A percentile compares a stretch with the other conserved stretches of the same genome.
These are phyloP conservation scores for Saprolegnia diclina DNA, from an alignment of 352 stramenopile species.

Conservation along the genomic window DNA sequence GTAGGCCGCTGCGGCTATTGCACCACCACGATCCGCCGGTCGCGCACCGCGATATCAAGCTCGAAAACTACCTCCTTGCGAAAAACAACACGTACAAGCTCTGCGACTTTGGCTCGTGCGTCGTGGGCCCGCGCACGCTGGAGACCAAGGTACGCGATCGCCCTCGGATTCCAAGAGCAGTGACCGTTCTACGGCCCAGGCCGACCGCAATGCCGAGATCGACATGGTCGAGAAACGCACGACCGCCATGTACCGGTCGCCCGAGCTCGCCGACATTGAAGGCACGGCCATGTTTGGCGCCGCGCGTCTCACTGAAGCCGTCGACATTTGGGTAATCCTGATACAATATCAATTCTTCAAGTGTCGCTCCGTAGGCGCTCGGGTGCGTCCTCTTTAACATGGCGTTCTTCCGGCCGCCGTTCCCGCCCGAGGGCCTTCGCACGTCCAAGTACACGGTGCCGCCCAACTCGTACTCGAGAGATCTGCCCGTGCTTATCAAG, in stretches of 20 bases:
- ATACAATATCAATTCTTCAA: background rate
- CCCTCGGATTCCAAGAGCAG: background rate
- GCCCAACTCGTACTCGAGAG: constrained; percentile 82
- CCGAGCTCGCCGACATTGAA: constrained; percentile 95
- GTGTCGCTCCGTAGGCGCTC: constrained; percentile 67
- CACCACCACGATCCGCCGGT: constrained; percentile 84
- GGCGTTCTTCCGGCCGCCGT: constrained; percentile 94
- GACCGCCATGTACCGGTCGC: constrained; percentile 96
- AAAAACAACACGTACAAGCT: constrained; percentile 90
- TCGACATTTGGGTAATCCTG: constrained; percentile 85
- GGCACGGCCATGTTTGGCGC: constrained; percentile 88
- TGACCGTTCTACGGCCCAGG: background rate
- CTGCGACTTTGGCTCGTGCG: constrained; percentile 93
- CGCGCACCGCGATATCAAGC: constrained; percentile 95
- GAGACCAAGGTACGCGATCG: constrained; percentile 47
- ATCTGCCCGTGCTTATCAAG: constrained; percentile 85
- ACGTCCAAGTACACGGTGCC: constrained; percentile 92
- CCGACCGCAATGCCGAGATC: constrained; percentile 80
- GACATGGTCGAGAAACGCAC: constrained; percentile 95
- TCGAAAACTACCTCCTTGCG: constrained; percentile 94
- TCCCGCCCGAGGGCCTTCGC: constrained; percentile 92
- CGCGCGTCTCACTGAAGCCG: constrained; percentile 85
- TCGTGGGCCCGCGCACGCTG: constrained; percentile 68
- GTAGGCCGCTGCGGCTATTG: constrained; percentile 52
- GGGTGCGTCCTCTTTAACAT: constrained; percentile 96